Conservation (phyloP, 2,329 filamentous ascomycete genomes). For the Diaporthe destruens region DNA sequence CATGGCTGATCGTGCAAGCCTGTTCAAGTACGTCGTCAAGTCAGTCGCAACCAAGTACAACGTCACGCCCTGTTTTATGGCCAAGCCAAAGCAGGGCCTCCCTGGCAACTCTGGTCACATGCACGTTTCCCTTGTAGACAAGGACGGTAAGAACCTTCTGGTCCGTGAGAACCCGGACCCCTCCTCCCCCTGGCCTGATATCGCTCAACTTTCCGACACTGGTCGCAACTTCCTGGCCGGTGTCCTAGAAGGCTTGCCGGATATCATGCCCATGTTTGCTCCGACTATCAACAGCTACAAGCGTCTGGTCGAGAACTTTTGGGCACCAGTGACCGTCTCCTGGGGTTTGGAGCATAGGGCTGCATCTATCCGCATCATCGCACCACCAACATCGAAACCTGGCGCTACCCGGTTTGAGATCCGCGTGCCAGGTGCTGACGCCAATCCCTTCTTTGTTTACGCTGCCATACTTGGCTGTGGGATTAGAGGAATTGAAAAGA, state of each 20-base stretch:
- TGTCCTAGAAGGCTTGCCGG: constrained; percentile 86
- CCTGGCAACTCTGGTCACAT: constrained; percentile 97
- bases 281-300: constrained; percentile 99
- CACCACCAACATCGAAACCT: constrained; percentile 85
- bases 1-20: constrained; percentile 91
- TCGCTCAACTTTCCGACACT: constrained; percentile 85
- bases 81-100: constrained; percentile 90
- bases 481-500: constrained; percentile 93
- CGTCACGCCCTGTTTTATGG: constrained; percentile 99
- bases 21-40: constrained; percentile 97
- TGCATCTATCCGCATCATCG: constrained; percentile 89
- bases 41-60: constrained; percentile 87
- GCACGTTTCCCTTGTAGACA: constrained; percentile 89
- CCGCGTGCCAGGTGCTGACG: constrained; percentile 92
- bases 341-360: constrained; percentile 97
- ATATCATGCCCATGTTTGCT: constrained; percentile 95
- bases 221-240: constrained; percentile 95
- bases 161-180: constrained; percentile 79
- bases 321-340: constrained; percentile 96
- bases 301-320: constrained; percentile 97
- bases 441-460: constrained; percentile 89
- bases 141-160: constrained; percentile 86
- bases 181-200: constrained; percentile 78
- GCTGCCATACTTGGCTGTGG: constrained; percentile 89
- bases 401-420: constrained; percentile 94